Evolutionary conservation across 139 green algal genomes (phyloP).

Genomic region (Chlamydomonas sp.): DNA sequence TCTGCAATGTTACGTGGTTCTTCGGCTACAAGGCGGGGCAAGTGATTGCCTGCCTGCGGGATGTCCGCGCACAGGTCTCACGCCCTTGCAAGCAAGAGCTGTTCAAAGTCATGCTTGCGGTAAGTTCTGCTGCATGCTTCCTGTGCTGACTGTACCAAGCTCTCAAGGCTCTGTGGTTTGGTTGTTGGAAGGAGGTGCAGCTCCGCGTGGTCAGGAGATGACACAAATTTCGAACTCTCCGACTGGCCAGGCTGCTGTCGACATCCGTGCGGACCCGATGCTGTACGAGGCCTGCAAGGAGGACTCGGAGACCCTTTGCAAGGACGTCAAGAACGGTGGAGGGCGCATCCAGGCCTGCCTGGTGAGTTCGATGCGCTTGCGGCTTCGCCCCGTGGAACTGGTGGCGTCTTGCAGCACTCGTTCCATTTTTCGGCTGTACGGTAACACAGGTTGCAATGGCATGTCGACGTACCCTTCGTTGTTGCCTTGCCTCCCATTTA

Average conservation of each 20-base stretch:
- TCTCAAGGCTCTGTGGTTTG: background rate
- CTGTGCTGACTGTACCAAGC: background rate
- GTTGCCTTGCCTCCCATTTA: too few relatives aligned
- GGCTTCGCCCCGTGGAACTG: background rate
- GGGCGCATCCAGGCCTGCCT: constrained; percentile 72
- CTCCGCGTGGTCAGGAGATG: too few relatives aligned
- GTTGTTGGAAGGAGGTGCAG: background rate
- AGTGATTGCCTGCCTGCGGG: constrained; percentile 39
- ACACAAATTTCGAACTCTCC: too few relatives aligned
- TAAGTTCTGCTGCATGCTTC: background rate
- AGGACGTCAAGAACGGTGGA: constrained; percentile 50
- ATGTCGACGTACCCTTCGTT: too few relatives aligned
- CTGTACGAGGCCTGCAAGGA: constrained; percentile 63
- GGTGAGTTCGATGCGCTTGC: constrained; percentile 46
- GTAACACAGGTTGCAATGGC: too few relatives aligned
- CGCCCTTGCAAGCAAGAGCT: constrained; percentile 64
- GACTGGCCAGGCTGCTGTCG: constrained; percentile 47
- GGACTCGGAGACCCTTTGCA: constrained; percentile 54
- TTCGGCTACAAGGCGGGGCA: constrained; percentile 52
- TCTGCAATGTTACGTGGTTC: constrained; percentile 70
- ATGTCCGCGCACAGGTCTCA: constrained; percentile 56
- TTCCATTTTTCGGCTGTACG: too few relatives aligned
- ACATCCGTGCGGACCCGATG: constrained; percentile 69
- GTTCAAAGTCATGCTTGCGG: constrained; percentile 65
- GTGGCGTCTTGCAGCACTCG: constrained; percentile 5